Conservation (phyloP, 495 filamentous ascomycete species). For the Trichoderma orchidacearum region DNA sequence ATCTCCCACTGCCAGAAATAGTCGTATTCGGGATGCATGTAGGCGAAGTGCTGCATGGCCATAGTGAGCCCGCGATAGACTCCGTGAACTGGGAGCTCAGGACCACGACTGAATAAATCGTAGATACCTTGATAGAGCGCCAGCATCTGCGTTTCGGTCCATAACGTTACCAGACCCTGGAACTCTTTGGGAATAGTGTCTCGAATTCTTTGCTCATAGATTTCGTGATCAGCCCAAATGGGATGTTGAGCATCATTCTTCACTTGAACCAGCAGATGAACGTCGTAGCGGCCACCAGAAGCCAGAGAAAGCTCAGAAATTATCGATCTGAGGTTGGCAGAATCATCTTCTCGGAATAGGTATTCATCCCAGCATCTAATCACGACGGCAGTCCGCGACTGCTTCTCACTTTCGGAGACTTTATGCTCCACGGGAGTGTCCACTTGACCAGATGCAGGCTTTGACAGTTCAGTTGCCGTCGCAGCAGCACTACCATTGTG, state of each 20-base stretch:
- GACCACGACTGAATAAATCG: conserved; percentile 55
- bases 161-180: conserved; percentile 73
- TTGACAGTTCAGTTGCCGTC: not conserved
- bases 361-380: conserved; percentile 64
- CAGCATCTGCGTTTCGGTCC: conserved; percentile 85
- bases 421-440: not conserved
- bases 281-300: conserved; percentile 68
- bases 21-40: conserved; percentile 85
- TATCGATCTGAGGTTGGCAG: conserved; percentile 57
- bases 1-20: conserved; percentile 99
- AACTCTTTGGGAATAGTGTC: conserved; percentile 76
- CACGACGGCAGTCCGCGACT: conserved; percentile 53
- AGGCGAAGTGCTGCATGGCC: conserved; percentile 87
- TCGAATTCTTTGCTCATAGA: conserved; percentile 44
- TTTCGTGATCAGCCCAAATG: conserved; percentile 48
- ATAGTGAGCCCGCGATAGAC: conserved; percentile 85
- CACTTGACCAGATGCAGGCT: not conserved
- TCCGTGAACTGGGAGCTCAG: conserved; percentile 64
- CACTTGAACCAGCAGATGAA: conserved; percentile 69
- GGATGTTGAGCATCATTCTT: conserved; percentile 47
- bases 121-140: conserved; percentile 72
- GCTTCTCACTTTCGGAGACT: conserved; percentile 3
- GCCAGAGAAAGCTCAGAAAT: conserved; percentile 63
- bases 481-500: conserved; percentile 23
- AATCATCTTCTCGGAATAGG: conserved; percentile 52